phyloP scores from a whole-genome alignment of 257 asterid species.

The Solanum corneliomulleri region DNA sequence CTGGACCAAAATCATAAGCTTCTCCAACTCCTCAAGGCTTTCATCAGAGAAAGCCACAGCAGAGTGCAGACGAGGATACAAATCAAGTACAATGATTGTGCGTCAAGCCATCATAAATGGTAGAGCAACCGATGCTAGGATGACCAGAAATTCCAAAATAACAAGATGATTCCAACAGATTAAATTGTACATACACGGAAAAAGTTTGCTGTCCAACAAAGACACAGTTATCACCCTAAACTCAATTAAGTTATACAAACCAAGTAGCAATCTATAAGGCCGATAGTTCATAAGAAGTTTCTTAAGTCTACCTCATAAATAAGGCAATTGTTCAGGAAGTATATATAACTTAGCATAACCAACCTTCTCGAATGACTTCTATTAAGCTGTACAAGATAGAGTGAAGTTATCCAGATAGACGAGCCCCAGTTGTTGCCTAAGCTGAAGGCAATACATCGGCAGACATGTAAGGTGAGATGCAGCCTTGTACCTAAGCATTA shows the following conservation, averaged over 20 bases:
- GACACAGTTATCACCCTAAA: not conserved
- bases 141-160: not conserved
- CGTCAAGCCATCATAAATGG: not conserved
- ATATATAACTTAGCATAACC: not conserved
- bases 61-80: not conserved
- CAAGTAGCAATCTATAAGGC: not conserved
- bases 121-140: not conserved
- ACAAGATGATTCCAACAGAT: not conserved
- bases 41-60: not conserved
- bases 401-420: not conserved
- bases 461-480: constrained; percentile 77
- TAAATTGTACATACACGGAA: not conserved
- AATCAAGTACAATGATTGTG: not conserved
- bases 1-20: not conserved
- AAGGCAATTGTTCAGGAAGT: not conserved
- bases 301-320: not conserved
- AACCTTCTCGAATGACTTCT: not conserved
- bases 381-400: not conserved
- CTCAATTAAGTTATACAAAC: not conserved
- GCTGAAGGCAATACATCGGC: constrained; percentile 48
- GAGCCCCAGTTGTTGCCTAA: constrained; percentile 3
- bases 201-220: not conserved
- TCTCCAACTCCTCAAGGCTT: not conserved
- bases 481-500: constrained; percentile 71
- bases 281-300: not conserved